These are phyloP conservation scores for Penicillium pancosmium DNA, from an alignment of 495 filamentous ascomycete species.

Conservation along the genomic window DNA sequence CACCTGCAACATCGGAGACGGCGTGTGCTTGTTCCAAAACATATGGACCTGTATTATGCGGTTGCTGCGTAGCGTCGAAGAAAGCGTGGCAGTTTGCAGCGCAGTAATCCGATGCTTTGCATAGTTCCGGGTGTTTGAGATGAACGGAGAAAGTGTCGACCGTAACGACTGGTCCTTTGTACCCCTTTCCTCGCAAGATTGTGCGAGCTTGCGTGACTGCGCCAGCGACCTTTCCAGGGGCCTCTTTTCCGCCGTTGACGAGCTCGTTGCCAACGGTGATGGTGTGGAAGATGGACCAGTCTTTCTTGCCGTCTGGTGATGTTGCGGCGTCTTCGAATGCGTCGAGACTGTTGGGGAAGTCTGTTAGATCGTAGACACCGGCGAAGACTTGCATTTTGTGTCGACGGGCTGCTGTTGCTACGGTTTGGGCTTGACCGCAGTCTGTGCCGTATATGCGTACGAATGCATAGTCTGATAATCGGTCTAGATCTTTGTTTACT, in stretches of 20 bases:
- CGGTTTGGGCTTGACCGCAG: conserved; percentile 68
- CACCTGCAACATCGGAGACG: conserved; percentile 52
- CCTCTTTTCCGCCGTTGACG: conserved; percentile 63
- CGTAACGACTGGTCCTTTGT: conserved; percentile 72
- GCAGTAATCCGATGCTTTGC: conserved; percentile 73
- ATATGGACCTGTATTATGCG: conserved; percentile 66
- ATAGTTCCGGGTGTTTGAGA: conserved; percentile 67
- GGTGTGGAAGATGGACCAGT: conserved; percentile 70
- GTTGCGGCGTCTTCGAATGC: conserved; percentile 57
- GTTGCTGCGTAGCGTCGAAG: conserved; percentile 65
- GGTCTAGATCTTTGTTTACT: conserved; percentile 64
- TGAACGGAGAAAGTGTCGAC: conserved; percentile 77
- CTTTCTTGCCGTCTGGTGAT: conserved; percentile 27
- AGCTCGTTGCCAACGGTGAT: conserved; percentile 81
- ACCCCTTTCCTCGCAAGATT: conserved; percentile 63
- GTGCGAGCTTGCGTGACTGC: conserved; percentile 60
- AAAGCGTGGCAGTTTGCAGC: conserved; percentile 84
- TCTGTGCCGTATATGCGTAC: conserved; percentile 82
- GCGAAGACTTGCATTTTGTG: conserved; percentile 69
- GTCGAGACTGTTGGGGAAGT: conserved; percentile 55
- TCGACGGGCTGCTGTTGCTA: conserved; percentile 58
- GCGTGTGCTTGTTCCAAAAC: conserved; percentile 52
- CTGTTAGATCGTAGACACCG: conserved; percentile 68
- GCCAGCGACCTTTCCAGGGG: conserved; percentile 50
- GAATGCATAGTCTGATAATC: conserved; percentile 54